phyloP scores from a whole-genome alignment of 306 rosid genomes.

The Heteromeles arbutifolia region DNA sequence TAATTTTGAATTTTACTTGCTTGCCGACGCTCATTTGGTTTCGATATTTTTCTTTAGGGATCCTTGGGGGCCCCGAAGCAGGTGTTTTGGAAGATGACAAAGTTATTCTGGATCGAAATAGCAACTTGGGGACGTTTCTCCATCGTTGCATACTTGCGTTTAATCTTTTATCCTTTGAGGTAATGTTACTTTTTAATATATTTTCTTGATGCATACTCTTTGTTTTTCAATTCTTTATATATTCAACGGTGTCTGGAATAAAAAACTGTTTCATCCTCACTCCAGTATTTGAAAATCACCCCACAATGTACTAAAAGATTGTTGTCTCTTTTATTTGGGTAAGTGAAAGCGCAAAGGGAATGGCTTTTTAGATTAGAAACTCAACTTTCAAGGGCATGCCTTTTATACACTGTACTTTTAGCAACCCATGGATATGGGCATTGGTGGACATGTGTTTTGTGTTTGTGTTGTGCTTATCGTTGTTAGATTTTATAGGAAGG shows the following conservation, averaged over 20 bases:
- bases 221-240: neutral
- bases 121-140: constrained; percentile 77
- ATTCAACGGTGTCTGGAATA: neutral
- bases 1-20: neutral
- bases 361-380: neutral
- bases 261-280: neutral
- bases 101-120: constrained; percentile 72
- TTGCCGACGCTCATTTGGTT: neutral
- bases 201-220: neutral
- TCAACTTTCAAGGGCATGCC: neutral
- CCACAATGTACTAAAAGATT: no score
- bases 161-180: constrained; percentile 86
- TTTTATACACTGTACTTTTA: neutral
- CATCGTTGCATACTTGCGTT: constrained; percentile 84
- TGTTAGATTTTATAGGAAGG: neutral
- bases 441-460: neutral
- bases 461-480: neutral
- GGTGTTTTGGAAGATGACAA: constrained; percentile 75
- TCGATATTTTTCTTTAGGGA: constrained; percentile 40
- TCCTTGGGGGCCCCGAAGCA: constrained; percentile 67
- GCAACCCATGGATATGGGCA: neutral
- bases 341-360: neutral
- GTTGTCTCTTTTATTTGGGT: neutral
- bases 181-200: constrained; percentile 6
- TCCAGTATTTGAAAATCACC: neutral